Base-by-base conservation (phyloP, 805 yeast species). In the Myxozyma sirexii region DNA sequence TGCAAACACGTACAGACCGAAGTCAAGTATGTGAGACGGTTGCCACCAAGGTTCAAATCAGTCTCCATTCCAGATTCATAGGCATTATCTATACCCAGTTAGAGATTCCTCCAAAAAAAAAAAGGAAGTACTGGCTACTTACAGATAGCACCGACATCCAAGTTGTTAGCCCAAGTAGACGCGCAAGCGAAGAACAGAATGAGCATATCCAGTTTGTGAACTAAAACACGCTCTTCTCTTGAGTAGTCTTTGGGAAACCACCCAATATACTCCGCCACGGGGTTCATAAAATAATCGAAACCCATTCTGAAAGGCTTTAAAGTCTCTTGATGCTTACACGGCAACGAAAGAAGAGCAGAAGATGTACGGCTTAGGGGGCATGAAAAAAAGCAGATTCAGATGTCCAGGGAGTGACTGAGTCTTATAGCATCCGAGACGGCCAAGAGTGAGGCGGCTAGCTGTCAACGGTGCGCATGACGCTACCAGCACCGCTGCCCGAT, bases 11-110 rank as follows among this genome's bases (percentile, higher is more conserved):
- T 59, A 39, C 60, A 70, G 33, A 64, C 59, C 2, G 72, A 68
- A 26, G 54, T 63, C 15, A 69, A 44, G 33, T 59, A 63, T 29
- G 64, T 67, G n/a, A 67, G 54, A 48, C 70, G 70, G 23, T 69
- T 67, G 2, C 72, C 74, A 12, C 45, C 37, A 46, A 68, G 57
- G 1, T 58, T 38, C 6, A 71, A 63, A 33, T 70, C 76, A 45
- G 75, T 75, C 52, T 71, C 62, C 68, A 79, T 68, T 0, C 81
- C 79, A 43, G 76, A 71, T 45, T 76, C 78, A 62, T 76, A 79
- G 10, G 81, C 82, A 54, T 78, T 78, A 52, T 74, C 60, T 56
- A 23, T 43, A 2, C 8, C 23, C 29, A 21, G 38, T 6, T 7
- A 31, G 13, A 7, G 26, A 35, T 27, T 21, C n/a, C 7, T 31